Percentiles rank a stretch among this genome's conserved stretches.
phyloP scores from a whole-genome alignment of 2,329 filamentous ascomycete species.

The Coniochaeta sp. region DNA sequence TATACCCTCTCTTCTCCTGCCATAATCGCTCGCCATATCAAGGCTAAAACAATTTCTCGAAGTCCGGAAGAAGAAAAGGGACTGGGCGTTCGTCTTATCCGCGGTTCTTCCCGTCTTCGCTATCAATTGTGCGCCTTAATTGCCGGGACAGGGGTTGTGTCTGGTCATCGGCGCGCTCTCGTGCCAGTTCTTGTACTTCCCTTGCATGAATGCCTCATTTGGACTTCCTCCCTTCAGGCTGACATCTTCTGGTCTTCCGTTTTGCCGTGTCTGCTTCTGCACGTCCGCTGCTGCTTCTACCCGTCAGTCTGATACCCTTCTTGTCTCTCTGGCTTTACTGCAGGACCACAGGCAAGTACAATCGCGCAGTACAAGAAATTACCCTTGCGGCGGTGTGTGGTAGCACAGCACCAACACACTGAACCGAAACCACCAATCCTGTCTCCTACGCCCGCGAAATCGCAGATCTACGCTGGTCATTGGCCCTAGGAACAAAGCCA shows the following conservation, averaged over 20 bases:
- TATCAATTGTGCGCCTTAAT: neutral
- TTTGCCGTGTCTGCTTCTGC: neutral
- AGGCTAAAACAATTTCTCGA: neutral
- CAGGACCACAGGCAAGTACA: slow-evolving; percentile 2
- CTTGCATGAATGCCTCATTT: slow-evolving; percentile 2
- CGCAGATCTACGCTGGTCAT: slow-evolving; percentile 14
- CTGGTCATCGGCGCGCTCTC: neutral
- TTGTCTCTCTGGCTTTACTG: slow-evolving; percentile 8
- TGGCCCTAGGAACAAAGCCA: slow-evolving; percentile 14
- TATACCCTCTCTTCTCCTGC: neutral
- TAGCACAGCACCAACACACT: slow-evolving; percentile 16
- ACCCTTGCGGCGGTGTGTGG: slow-evolving; percentile 11
- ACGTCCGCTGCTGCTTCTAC: neutral
- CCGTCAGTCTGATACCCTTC: neutral
- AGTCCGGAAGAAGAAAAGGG: neutral
- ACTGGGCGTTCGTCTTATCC: neutral
- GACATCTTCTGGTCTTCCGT: neutral
- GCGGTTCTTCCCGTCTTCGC: neutral
- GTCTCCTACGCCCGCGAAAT: slow-evolving; percentile 6
- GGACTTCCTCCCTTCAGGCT: neutral
- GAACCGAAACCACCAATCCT: slow-evolving; percentile 14
- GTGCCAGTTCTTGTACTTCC: slow-evolving; percentile 3
- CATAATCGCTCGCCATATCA: neutral
- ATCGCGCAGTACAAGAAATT: neutral
- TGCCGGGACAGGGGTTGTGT: slow-evolving; percentile 1